Evolutionary conservation across 1,284 basidiomycete genomes (phyloP).

Genomic region (Pisolithus thermaeus): DNA sequence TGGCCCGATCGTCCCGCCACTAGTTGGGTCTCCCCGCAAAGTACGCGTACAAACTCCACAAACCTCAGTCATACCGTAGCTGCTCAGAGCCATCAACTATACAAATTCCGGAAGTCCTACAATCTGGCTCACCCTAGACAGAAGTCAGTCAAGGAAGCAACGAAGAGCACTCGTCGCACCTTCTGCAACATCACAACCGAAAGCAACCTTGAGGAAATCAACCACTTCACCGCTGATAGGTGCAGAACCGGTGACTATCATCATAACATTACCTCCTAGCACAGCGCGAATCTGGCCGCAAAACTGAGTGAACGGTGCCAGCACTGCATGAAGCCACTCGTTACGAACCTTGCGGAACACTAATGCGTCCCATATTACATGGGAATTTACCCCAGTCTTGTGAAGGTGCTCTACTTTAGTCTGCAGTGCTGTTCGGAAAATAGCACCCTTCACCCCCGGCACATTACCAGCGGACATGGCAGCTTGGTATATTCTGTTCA

Average conservation of each 20-base stretch:
- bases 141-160: background rate
- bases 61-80: constrained; percentile 78
- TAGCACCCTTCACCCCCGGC: constrained; percentile 80
- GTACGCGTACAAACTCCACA: constrained; percentile 53
- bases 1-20: constrained; percentile 75
- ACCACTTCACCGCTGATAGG: constrained; percentile 78
- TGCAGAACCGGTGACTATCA: constrained; percentile 74
- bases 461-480: constrained; percentile 75
- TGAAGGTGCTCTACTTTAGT: constrained; percentile 76
- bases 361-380: constrained; percentile 84
- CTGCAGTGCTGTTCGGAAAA: constrained; percentile 79
- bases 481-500: constrained; percentile 81
- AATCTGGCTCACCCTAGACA: constrained; percentile 35
- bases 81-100: constrained; percentile 4
- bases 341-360: constrained; percentile 83
- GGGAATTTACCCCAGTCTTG: constrained; percentile 65
- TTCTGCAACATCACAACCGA: constrained; percentile 71
- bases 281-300: constrained; percentile 57
- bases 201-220: constrained; percentile 79
- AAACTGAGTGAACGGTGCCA: constrained; percentile 2
- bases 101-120: background rate
- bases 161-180: constrained; percentile 36
- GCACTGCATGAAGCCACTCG: background rate
- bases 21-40: constrained; percentile 51
- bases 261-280: constrained; percentile 68